phyloP scores from a whole-genome alignment of 768 basidiomycete species.

The Rickenella mellea region DNA sequence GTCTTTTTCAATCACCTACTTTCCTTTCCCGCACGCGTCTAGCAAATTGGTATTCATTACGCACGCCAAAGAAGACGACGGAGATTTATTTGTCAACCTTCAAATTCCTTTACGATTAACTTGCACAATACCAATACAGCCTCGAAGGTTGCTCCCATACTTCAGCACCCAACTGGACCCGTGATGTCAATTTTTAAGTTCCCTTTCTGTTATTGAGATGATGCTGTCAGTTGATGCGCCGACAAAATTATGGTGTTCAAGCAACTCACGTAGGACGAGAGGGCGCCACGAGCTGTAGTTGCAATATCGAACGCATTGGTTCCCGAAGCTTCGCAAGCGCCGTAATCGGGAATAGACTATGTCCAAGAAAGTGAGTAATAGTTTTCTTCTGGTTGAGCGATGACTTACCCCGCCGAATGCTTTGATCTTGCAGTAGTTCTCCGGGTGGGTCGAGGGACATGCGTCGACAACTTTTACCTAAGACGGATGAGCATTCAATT shows the following conservation, averaged over 20 bases:
- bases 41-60: too few relatives aligned
- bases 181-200: conserved; percentile 20
- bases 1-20: conserved; percentile 8
- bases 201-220: conserved; percentile 13
- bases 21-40: conserved; percentile 3
- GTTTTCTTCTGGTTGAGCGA: neutral
- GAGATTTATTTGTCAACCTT: too few relatives aligned
- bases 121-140: too few relatives aligned
- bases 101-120: too few relatives aligned
- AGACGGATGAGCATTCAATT: conserved; percentile 22
- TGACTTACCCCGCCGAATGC: conserved; percentile 14
- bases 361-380: neutral
- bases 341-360: conserved; percentile 19
- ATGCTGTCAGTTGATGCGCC: neutral
- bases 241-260: neutral
- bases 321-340: conserved; percentile 21
- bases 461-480: conserved; percentile 4
- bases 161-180: too few relatives aligned
- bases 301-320: conserved; percentile 24
- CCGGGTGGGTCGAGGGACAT: conserved; percentile 25
- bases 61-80: too few relatives aligned
- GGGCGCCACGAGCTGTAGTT: conserved; percentile 19
- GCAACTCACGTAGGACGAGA: conserved; percentile 24
- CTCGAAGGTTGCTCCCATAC: too few relatives aligned
- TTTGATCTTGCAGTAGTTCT: conserved; percentile 24